Base-by-base conservation (phyloP, 305 asterid species). In the Fraxinus baroniana region DNA sequence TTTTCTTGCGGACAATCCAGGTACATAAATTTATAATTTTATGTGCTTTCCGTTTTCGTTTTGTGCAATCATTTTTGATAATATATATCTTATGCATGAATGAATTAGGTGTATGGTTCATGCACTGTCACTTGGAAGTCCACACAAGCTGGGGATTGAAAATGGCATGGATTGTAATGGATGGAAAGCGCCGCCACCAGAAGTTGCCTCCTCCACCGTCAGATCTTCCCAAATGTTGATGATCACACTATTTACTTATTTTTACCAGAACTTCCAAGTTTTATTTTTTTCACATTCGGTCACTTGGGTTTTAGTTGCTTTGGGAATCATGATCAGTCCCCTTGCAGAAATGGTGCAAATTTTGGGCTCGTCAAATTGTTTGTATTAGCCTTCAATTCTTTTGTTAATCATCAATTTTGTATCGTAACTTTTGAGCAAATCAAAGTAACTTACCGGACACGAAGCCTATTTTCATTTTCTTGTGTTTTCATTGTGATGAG, bases 101-200 rank as follows among this genome's bases (percentile, higher is more conserved):
- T 41, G 36, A 79, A 68, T 62, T 74, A 92, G 93, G 95, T 41
- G 97, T 89, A 5, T 92, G 95, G 97, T 88, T 91, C 72, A 92
- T 92, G 97, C 94, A 89, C 41, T 92, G 94, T 80, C 96, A 92
- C 82, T 78, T 92, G 89, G 97, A 91, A 89, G 92, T 91, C 1
- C 95, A 93, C 78, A 90, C 92, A 26, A 90, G 95, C 68, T 93
- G 97, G 97, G 97, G 95, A 9, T 64, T 93, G 87, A 90, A 88
- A 79, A 93, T 91, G 94, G 92, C 91, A 18, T 93, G 95, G 95
- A 57, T 93, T 76, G 94, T 93, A 26, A 79, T 73, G 88, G 90
- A 91, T 72, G 97, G 97, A 46, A 85, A 72, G 72, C 79, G 82
- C 79, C 89, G 81, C 30, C 84, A 90, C 76, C 95, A 93, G 78